These are phyloP conservation scores for Linum lewisii DNA, from an alignment of 345 rosid genomes.

Conservation along the genomic window DNA sequence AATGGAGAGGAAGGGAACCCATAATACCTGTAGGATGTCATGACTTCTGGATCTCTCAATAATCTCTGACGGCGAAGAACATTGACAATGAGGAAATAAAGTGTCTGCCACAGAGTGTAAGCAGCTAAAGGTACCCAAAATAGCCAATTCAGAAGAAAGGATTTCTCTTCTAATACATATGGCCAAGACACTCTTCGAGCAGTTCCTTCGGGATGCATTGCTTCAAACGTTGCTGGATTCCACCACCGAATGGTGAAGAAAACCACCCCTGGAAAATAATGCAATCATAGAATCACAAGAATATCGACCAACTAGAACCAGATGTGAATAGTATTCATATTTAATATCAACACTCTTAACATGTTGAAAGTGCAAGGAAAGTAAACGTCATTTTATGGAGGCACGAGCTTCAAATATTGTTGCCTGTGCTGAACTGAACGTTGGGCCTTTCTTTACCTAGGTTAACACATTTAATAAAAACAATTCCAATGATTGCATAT, in stretches of 20 bases:
- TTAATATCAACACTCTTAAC: not conserved
- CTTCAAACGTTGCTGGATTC: constrained; percentile 85
- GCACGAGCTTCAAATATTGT: not conserved
- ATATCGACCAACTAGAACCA: not conserved
- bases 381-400: not conserved
- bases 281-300: not conserved
- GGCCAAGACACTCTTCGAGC: constrained; percentile 72
- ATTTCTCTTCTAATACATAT: constrained; percentile 58
- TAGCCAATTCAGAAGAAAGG: constrained; percentile 76
- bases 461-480: not conserved
- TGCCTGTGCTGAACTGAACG: not conserved
- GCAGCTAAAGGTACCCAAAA: constrained; percentile 77
- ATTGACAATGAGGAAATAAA: constrained; percentile 82
- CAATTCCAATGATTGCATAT: not conserved
- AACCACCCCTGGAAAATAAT: constrained; percentile 52
- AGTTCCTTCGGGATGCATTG: constrained; percentile 80
- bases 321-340: not conserved
- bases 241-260: constrained; percentile 98
- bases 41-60: constrained; percentile 93
- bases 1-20: not conserved
- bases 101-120: constrained; percentile 83
- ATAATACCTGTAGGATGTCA: constrained; percentile 88
- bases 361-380: not conserved
- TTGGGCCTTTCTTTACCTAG: not conserved
- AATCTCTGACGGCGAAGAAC: constrained; percentile 87